phyloP scores from a whole-genome alignment of 2,329 filamentous ascomycete genomes.

The Trichoderma sp. region DNA sequence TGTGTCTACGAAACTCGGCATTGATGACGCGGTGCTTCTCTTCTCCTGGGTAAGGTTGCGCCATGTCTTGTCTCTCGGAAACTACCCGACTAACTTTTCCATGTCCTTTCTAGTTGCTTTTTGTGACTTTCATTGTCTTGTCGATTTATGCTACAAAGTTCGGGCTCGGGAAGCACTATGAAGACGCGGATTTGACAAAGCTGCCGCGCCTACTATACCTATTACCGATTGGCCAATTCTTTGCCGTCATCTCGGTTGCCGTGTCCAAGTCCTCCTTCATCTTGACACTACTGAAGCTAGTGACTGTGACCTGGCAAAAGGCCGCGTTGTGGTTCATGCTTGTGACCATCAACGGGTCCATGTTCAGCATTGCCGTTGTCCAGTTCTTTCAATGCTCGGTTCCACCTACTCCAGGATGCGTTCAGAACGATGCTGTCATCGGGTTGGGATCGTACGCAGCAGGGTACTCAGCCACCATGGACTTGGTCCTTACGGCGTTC shows the following conservation, averaged over 20 bases:
- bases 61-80: not conserved
- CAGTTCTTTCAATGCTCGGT: not conserved
- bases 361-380: not conserved
- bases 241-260: not conserved
- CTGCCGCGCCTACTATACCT: not conserved
- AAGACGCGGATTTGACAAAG: not conserved
- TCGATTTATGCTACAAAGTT: not conserved
- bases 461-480: not conserved
- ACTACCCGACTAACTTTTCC: not conserved
- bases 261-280: not conserved
- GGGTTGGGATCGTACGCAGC: not conserved
- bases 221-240: not conserved
- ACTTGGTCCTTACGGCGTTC: not conserved
- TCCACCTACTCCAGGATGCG: not conserved
- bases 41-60: not conserved
- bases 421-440: not conserved
- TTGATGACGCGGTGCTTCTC: not conserved
- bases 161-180: not conserved
- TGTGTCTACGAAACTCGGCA: not conserved
- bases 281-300: not conserved
- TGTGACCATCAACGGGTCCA: not conserved
- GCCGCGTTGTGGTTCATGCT: not conserved
- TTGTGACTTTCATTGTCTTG: not conserved
- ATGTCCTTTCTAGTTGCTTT: not conserved
- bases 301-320: not conserved